Evolutionary conservation across 352 stramenopile genomes (phyloP), one percentile per base, ranked within the genome.

Genomic region (Pythium rhizo-oryzae): DNA sequence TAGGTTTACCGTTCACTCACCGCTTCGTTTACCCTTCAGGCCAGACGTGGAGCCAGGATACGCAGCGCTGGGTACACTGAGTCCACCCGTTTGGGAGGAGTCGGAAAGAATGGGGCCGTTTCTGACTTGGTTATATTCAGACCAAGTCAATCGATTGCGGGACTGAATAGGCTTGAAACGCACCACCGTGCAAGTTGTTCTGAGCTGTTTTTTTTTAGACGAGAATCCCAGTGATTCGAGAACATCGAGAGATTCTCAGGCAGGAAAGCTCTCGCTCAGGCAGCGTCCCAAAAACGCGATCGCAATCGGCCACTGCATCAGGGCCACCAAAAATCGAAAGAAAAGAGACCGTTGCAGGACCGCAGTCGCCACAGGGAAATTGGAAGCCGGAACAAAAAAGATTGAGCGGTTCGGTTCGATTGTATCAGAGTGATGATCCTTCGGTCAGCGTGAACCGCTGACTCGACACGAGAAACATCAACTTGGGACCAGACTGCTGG

Each of bases 401-500:
- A 33, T 33, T 66, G n/a, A 58, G 28, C 44, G 24, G 43, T 44
- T 63, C 44, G 59, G 59, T 65, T 65, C 59, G 49, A 15, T 52
- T 55, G 25, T 30, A 30, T 19, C 8, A 44, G 59, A 66, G 49
- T 66, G 59, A 59, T 66, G 28, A 35, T 66, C 30, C 18, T 15
- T 19, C 41, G 41, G 41, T 47, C 41, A 57, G 24, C 3, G 24
- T 30, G n/a, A 57, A 47, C 23, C 28, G 49, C 59, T 66, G 59
- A 66, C 59, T 66, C 49, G n/a, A 50, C 23, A 51, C 35, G 33
- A 65, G 43, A 67, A 75, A 75, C 68, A 75, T 75, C 68, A 75
- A 71, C 41, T 44, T 75, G 69, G 69, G 69, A 75, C 69, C 63
- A 61, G 69, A 65, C 69, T 55, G 44, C 55, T 13, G 35, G 60